Conservation (phyloP, 2,329 filamentous ascomycete genomes). For the Diplodia intermedia region DNA sequence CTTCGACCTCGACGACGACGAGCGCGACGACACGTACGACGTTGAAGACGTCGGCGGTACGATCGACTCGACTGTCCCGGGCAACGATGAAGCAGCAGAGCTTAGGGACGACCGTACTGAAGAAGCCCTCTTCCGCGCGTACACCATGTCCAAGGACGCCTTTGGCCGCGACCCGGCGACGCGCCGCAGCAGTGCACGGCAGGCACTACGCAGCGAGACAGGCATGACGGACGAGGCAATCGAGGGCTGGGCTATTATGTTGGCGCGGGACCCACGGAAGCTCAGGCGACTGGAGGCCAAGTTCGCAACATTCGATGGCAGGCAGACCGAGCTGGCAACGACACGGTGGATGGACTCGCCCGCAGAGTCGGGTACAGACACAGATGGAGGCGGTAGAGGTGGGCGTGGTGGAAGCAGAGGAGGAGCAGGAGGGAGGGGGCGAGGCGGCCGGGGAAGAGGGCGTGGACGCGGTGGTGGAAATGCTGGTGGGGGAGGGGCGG, state of each 20-base stretch:
- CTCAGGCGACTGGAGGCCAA: conserved; percentile 73
- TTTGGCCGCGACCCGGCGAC: conserved; percentile 77
- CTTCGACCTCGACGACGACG: conserved; percentile 94
- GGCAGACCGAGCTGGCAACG: conserved; percentile 68
- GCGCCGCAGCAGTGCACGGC: conserved; percentile 67
- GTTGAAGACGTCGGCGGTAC: conserved; percentile 88
- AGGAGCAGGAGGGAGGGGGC: conserved; percentile 53
- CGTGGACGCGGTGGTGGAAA: conserved; percentile 44
- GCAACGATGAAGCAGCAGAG: conserved; percentile 61
- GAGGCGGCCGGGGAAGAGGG: conserved; percentile 53
- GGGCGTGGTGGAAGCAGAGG: conserved; percentile 55
- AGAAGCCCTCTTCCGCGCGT: conserved; percentile 75
- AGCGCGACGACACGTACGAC: conserved; percentile 96
- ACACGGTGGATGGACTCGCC: conserved; percentile 69
- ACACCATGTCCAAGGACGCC: conserved; percentile 66
- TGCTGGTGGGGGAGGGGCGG: conserved; percentile 60
- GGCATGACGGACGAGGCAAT: conserved; percentile 93
- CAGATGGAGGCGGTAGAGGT: conserved; percentile 51
- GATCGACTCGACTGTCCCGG: conserved; percentile 68
- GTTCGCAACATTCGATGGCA: conserved; percentile 69
- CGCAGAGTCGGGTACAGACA: conserved; percentile 63
- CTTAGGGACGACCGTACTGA: conserved; percentile 68
- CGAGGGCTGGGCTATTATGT: conserved; percentile 92
- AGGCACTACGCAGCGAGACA: conserved; percentile 73
- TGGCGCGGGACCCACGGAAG: conserved; percentile 73